phyloP scores from a whole-genome alignment of 345 rosid species.

The Lagerstroemia speciosa region DNA sequence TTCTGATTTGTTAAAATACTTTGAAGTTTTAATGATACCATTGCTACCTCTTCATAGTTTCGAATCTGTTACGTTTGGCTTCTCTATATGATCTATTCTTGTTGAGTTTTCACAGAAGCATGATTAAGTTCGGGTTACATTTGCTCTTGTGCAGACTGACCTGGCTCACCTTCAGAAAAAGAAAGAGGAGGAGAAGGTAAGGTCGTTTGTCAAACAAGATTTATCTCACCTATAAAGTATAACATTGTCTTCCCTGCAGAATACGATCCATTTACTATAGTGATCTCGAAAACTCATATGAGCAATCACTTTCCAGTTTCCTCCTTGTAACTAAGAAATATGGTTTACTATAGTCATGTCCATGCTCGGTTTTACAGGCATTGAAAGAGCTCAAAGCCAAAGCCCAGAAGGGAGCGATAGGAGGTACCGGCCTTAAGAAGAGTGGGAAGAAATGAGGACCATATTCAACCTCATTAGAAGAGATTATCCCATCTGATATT shows the following conservation, averaged over 20 bases:
- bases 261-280: background rate
- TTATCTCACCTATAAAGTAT: background rate
- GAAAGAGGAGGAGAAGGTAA: slow-evolving; percentile 72
- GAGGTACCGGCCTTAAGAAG: slow-evolving; percentile 92
- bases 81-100: background rate
- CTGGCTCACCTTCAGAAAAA: slow-evolving; percentile 63
- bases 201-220: background rate
- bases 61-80: background rate
- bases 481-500: background rate
- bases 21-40: background rate
- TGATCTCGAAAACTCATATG: background rate
- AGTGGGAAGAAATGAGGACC: slow-evolving; percentile 76
- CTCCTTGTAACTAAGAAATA: background rate
- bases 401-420: slow-evolving; percentile 73
- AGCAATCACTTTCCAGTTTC: background rate
- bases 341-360: background rate
- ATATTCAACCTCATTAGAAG: background rate
- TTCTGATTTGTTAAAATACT: background rate
- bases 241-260: background rate
- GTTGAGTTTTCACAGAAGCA: background rate
- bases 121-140: background rate
- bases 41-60: background rate
- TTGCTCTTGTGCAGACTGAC: slow-evolving; percentile 31
- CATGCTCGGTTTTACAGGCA: slow-evolving; percentile 15
- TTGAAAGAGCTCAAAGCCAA: slow-evolving; percentile 29